Evolutionary conservation across 2,329 filamentous ascomycete species (phyloP).

Genomic region (Reticulascus tulasneorum): DNA sequence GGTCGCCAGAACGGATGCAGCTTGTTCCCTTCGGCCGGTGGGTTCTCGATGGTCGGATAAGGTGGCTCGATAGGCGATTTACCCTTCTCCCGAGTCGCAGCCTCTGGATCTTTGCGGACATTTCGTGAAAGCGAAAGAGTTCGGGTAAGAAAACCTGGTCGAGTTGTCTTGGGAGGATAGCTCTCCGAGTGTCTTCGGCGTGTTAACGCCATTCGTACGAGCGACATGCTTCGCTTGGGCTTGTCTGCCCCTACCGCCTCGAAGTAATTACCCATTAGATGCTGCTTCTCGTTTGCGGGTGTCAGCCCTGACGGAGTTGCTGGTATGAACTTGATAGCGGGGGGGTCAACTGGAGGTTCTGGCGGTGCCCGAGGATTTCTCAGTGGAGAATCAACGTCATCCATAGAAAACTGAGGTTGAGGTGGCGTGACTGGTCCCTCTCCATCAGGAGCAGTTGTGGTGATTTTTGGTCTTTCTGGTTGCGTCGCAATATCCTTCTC

Average conservation of each 20-base stretch:
- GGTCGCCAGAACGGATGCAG: conserved; percentile 61
- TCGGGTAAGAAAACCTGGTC: conserved; percentile 41
- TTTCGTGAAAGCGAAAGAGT: conserved; percentile 51
- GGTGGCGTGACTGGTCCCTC: conserved; percentile 47
- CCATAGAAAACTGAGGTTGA: conserved; percentile 42
- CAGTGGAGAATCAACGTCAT: conserved; percentile 58
- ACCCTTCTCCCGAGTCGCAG: conserved; percentile 19
- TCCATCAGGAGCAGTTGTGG: conserved; percentile 33
- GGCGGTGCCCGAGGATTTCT: conserved; percentile 60
- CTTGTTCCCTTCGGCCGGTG: conserved; percentile 48
- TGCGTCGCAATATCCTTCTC: conserved; percentile 19
- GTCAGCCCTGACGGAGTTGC: conserved; percentile 59
- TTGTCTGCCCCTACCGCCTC: conserved; percentile 40
- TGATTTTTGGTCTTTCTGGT: conserved; percentile 31
- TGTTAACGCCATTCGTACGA: conserved; percentile 51
- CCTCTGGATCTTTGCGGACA: conserved; percentile 26
- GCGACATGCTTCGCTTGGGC: conserved; percentile 42
- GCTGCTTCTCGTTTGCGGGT: conserved; percentile 48
- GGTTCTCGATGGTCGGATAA: conserved; percentile 40
- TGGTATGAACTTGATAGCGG: conserved; percentile 56
- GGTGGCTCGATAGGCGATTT: conserved; percentile 23
- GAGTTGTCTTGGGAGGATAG: conserved; percentile 34
- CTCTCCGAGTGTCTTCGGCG: conserved; percentile 41
- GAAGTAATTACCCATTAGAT: conserved; percentile 51
- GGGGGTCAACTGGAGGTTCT: conserved; percentile 42